Evolutionary conservation across 2,329 filamentous ascomycete genomes (phyloP).

Genomic region (Coleophoma cylindrospora): DNA sequence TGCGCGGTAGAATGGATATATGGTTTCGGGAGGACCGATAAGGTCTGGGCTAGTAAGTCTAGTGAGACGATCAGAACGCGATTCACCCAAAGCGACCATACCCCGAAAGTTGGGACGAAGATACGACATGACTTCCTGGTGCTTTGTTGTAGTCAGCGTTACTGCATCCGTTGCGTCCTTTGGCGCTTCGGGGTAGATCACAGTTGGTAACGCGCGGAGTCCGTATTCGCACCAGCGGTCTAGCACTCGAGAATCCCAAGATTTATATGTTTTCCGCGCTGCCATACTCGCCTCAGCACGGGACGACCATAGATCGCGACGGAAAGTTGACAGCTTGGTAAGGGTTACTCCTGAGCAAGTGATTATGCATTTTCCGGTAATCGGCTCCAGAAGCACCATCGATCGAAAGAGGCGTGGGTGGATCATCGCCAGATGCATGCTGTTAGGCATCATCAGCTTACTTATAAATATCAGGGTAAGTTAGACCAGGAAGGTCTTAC

Average conservation of each 20-base stretch:
- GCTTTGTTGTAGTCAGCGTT: slow-evolving; percentile 75
- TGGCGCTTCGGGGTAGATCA: slow-evolving; percentile 39
- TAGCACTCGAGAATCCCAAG: slow-evolving; percentile 79
- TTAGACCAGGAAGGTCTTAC: slow-evolving; percentile 69
- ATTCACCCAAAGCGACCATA: slow-evolving; percentile 32
- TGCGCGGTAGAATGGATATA: slow-evolving; percentile 58
- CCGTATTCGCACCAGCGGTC: slow-evolving; percentile 69
- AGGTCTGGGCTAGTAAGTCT: slow-evolving; percentile 43
- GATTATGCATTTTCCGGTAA: slow-evolving; percentile 48
- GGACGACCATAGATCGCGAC: slow-evolving; percentile 80
- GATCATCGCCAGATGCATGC: slow-evolving; percentile 67
- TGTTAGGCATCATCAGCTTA: slow-evolving; percentile 31
- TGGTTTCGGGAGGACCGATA: slow-evolving; percentile 27
- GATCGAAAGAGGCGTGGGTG: slow-evolving; percentile 77
- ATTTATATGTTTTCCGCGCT: slow-evolving; percentile 71
- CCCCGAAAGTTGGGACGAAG: slow-evolving; percentile 41
- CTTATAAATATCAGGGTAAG: no score
- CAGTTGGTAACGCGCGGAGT: slow-evolving; percentile 66
- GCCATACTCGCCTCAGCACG: slow-evolving; percentile 59
- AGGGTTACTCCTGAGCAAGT: slow-evolving; percentile 29
- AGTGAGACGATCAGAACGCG: slow-evolving; percentile 21
- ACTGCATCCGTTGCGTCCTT: slow-evolving; percentile 40
- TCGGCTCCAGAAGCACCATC: slow-evolving; percentile 76
- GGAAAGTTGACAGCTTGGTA: slow-evolving; percentile 59
- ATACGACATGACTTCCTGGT: slow-evolving; percentile 83